Evolutionary conservation across 2,329 filamentous ascomycete species (phyloP), one percentile per base, ranked within the genome.

Genomic region (Zalaria sp.): DNA sequence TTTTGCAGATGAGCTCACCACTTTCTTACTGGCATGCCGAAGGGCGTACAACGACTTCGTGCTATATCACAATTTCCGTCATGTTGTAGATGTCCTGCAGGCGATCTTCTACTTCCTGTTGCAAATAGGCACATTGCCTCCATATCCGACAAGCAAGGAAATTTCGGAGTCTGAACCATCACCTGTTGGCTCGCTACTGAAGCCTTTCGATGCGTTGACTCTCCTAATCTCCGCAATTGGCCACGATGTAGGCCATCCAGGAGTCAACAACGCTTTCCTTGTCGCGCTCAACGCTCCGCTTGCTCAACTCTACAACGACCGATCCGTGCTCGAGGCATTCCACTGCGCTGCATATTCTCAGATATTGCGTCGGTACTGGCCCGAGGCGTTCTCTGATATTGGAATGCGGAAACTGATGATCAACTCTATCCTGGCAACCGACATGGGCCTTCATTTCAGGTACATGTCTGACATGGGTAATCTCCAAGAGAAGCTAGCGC

Each of bases 311-410:
- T 98, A 96, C 67, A 96, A 96, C 56, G 91, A 98, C 60, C 83
- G 84, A 43, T 96, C 91, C 1, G 91, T 98, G 10, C 72, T 98
- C 32, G 91, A 98, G 62, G 93, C 89, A 0, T 98, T 96, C 54
- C 91, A 98, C 58, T 95, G 91, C 56, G 91, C 91, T 1, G 91
- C 91, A 2, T 98, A 89, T 55, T 95, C 88, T 0, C 91, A 96
- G 57, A 94, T 98, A 34, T 73, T 98, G 35, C 81, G 89, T 39
- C 77, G 87, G 38, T 81, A 96, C 59, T 98, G 91, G 91, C 86
- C 88, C 0, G 69, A 75, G 3, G 82, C 81, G 2, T 93, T 93
- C 51, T 72, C 81, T 48, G 81, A 91, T 52, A 71, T 72, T 37
- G 79, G 79, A 44, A 84, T 96, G 73, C 79, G 89, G 42, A 83